These are phyloP conservation scores for Potentilla sterilis DNA, from an alignment of 306 rosid species.

Conservation along the genomic window DNA sequence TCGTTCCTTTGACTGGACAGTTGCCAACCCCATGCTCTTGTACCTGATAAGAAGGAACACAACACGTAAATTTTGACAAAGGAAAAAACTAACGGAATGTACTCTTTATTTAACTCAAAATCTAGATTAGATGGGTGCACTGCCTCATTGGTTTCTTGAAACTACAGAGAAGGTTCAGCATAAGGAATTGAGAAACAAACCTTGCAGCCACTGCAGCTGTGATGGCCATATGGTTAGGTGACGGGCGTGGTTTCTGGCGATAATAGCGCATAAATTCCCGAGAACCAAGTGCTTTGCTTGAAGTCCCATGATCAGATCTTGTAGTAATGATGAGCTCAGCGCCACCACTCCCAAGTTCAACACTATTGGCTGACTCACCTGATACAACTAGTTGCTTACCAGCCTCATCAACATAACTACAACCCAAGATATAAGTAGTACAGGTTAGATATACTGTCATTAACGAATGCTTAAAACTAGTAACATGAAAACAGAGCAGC, in stretches of 20 bases:
- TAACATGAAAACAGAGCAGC: neutral
- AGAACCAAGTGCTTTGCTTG: conserved; percentile 76
- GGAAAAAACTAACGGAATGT: neutral
- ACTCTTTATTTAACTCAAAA: neutral
- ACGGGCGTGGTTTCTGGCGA: conserved; percentile 90
- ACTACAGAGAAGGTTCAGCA: neutral
- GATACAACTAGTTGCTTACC: conserved; percentile 75
- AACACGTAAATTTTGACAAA: neutral
- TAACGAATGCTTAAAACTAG: neutral
- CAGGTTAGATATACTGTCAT: conserved; percentile 8
- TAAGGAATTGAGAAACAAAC: conserved; percentile 34
- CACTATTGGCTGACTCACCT: conserved; percentile 43
- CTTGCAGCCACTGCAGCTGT: conserved; percentile 84
- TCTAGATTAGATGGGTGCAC: neutral
- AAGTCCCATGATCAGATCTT: conserved; percentile 43
- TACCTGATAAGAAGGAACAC: conserved; percentile 50
- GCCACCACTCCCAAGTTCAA: conserved; percentile 73
- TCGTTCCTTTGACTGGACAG: conserved; percentile 72
- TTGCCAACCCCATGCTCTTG: conserved; percentile 90
- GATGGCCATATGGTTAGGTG: conserved; percentile 50
- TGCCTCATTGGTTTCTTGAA: neutral
- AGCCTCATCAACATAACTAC: conserved; percentile 69
- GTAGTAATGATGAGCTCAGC: conserved; percentile 73
- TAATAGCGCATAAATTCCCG: conserved; percentile 91
- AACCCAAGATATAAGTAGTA: conserved; percentile 16